Conservation (phyloP, 441 rosid genomes). For the Sinapis alba region DNA sequence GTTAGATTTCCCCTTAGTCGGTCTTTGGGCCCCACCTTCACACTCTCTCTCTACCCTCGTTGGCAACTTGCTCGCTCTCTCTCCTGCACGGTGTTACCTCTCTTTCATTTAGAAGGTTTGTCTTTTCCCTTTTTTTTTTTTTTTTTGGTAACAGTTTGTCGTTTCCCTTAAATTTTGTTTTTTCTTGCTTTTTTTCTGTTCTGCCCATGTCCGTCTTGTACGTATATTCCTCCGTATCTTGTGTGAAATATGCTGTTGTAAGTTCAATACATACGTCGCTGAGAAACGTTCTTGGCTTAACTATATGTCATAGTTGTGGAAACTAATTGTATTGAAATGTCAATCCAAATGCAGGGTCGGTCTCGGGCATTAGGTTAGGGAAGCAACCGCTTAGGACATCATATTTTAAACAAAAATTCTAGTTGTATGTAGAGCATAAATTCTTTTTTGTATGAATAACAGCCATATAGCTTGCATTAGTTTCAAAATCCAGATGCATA, state of each 20-base stretch:
- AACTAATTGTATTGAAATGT: background rate
- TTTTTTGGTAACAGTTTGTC: conserved; percentile 1
- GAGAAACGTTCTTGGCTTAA: background rate
- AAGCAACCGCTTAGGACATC: too few relatives aligned
- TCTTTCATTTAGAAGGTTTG: conserved; percentile 20
- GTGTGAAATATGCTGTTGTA: background rate
- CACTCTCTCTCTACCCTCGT: conserved; percentile 7
- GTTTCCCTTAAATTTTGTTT: background rate
- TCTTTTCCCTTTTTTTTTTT: background rate
- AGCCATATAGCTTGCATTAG: too few relatives aligned
- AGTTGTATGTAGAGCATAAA: too few relatives aligned
- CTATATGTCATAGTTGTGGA: background rate
- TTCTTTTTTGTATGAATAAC: too few relatives aligned
- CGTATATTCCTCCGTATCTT: conserved; percentile 15
- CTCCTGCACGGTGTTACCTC: conserved; percentile 22
- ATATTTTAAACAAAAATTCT: too few relatives aligned
- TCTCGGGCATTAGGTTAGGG: too few relatives aligned
- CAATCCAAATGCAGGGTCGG: background rate
- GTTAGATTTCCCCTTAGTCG: conserved; percentile 32
- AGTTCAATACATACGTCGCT: background rate
- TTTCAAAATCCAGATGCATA: background rate
- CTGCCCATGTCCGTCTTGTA: background rate
- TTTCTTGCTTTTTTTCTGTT: background rate
- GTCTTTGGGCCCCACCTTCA: conserved; percentile 15
- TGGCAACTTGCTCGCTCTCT: conserved; percentile 20